Base-by-base conservation (phyloP, 2,329 filamentous ascomycete genomes). In the Penicillium fuscoglaucum region DNA sequence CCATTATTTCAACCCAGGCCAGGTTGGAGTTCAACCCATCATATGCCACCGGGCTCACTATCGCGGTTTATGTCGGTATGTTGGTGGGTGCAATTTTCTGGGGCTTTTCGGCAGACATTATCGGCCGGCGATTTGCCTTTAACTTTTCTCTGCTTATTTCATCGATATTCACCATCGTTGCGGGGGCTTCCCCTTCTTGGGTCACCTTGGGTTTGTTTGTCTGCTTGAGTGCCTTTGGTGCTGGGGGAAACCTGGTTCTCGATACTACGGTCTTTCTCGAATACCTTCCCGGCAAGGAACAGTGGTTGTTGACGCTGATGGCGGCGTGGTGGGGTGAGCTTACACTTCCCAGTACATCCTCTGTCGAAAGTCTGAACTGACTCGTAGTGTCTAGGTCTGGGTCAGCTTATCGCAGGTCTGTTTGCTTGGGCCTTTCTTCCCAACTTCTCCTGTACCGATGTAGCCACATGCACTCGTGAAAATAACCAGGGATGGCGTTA, bases 161-260 rank as follows among this genome's bases (percentile, higher is more conserved):
- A 66, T 83, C 84, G 4, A 70, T 84, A 6, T 86, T 87, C 49
- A 82, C 82, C 31, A 84, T 90, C 54, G 76, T 89, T 0, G 88
- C 87, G 0, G 89, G 88, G 4, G 85, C 83, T 1, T 82, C 84
- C 58, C 88, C 88, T 1, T 88, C 81, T 61, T 92, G 87, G 86
- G 75, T 82, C 2, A 82, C 83, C 0, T 78, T 90, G 13, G 86
- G 84, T 0, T 72, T 88, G 24, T 89, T 90, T 67, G 81, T 88
- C 31, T 82, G 82, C 13, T 71, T 90, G 44, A 77, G 84, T 33
- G 82, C 85, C 3, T 90, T 90, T 62, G 87, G 87, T 1, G 83
- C 78, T 1, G 87, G 87, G 13, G 87, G 81, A 4, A 88, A 87
- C 62, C 72, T 89, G 21, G 83, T 89, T 0, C 74, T 89, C 1